Conservation (phyloP, 2,329 filamentous ascomycete species). For the Neoarthrinium moseri region DNA sequence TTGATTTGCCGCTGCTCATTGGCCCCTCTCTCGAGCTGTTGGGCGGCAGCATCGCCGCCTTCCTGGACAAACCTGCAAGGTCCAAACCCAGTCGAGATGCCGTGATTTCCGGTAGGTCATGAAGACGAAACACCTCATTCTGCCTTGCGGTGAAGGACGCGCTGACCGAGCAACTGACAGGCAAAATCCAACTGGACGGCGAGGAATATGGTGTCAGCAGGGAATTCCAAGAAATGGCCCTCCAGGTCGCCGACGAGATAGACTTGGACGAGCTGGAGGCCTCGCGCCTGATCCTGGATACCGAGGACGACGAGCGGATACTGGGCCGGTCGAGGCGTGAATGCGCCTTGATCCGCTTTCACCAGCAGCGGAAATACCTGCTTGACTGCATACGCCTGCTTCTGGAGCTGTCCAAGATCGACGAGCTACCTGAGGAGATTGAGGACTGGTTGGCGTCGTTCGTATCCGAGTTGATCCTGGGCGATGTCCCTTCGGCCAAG, state of each 20-base stretch:
- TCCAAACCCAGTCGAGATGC: slow-evolving; percentile 73
- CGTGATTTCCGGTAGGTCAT: slow-evolving; percentile 62
- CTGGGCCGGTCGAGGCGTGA: slow-evolving; percentile 74
- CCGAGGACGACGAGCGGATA: slow-evolving; percentile 65
- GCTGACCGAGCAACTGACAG: slow-evolving; percentile 39
- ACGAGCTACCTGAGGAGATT: slow-evolving; percentile 53
- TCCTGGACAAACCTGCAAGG: slow-evolving; percentile 73
- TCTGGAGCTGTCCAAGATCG: slow-evolving; percentile 64
- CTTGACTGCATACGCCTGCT: slow-evolving; percentile 83
- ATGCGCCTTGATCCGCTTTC: slow-evolving; percentile 82
- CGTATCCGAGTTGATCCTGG: slow-evolving; percentile 56
- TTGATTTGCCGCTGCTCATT: slow-evolving; percentile 59
- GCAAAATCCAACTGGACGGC: slow-evolving; percentile 71
- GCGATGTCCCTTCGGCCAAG: slow-evolving; percentile 42
- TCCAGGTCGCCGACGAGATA: slow-evolving; percentile 83
- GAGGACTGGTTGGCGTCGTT: slow-evolving; percentile 51
- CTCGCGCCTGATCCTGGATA: slow-evolving; percentile 71
- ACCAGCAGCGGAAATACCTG: slow-evolving; percentile 78
- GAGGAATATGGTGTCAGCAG: slow-evolving; percentile 79
- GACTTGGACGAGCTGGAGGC: slow-evolving; percentile 88
- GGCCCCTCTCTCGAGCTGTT: slow-evolving; percentile 56
- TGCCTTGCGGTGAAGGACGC: too few relatives aligned
- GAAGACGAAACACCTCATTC: too few relatives aligned
- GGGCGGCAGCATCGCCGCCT: slow-evolving; percentile 64
- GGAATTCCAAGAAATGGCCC: slow-evolving; percentile 78